Base-by-base conservation (phyloP, 225 moss, liverwort and hornwort genomes). In the Takakia lepidozioides region DNA sequence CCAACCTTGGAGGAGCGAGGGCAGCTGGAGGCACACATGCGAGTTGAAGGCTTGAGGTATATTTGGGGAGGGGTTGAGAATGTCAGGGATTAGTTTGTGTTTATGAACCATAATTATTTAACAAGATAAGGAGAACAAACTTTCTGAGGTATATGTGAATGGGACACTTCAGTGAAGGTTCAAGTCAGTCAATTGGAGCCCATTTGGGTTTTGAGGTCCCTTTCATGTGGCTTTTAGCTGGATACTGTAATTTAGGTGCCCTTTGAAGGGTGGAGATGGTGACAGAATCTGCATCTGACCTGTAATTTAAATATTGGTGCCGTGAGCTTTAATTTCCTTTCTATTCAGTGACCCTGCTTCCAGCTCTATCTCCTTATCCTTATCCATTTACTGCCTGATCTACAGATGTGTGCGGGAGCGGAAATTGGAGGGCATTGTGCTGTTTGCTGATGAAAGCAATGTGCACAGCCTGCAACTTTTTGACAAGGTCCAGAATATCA, bases 371-470 rank as follows among this genome's bases (percentile, higher is more conserved):
- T 37, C 36, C 36, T 37, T 8, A 37, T 37, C 13, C 9, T 37
- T 37, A 37, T 37, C 36, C 36, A 37, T 13, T 37, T 37, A 8
- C 36, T 13, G 13, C 9, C 9, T 22, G 1, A 17, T 43, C 18
- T 37, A 46, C 67, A 95, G 95, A 45, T 85, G 70, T 49, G 75
- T 91, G 29, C 65, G 80, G 54, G 80, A 87, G 59, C 66, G 75
- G 39, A 49, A 70, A 49, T 48, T 98, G 58, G 80, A 85, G 25
- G 95, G 95, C 10, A 63, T 87, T 27, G 60, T 98, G 19, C 47
- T 98, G 29, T 98, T 98, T 29, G 91, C 85, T 29, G 91, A 98
- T 60, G 95, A 98, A 56, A 77, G 91, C 80, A 98, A 91, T 42
- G 69, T 73, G 21, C 65, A 91, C 26, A 78, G 63, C 58, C 67